These are phyloP conservation scores for Chlamydomonas sphaeroides DNA, from an alignment of 139 green algal genomes.

Conservation along the genomic window DNA sequence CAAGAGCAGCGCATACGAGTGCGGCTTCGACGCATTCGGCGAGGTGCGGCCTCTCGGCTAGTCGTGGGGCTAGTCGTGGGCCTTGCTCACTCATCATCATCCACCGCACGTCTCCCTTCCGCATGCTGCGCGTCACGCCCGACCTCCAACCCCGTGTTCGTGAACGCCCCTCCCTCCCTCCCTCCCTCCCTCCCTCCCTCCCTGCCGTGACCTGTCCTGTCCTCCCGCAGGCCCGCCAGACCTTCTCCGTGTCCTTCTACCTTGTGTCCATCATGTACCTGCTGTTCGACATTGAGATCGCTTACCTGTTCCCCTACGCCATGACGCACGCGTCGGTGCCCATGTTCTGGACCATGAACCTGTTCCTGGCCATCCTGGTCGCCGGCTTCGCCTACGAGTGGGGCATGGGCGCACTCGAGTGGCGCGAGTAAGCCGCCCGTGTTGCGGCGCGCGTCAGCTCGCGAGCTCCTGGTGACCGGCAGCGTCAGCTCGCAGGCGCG, in stretches of 20 bases:
- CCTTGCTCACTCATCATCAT: too few species aligned
- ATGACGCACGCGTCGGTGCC: slow-evolving; percentile 53
- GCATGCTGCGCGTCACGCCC: too few species aligned
- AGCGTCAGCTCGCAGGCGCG: too few species aligned
- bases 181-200: neutral
- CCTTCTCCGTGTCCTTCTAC: slow-evolving; percentile 63
- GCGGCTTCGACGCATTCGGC: slow-evolving; percentile 62
- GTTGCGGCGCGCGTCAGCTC: too few species aligned
- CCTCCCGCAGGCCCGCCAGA: slow-evolving; percentile 45
- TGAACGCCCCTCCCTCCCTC: neutral
- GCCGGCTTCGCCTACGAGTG: slow-evolving; percentile 63
- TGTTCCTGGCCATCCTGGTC: slow-evolving; percentile 60
- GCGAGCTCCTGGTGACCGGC: too few species aligned
- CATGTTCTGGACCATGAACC: slow-evolving; percentile 68
- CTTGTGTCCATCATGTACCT: slow-evolving; percentile 69
- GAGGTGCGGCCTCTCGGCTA: slow-evolving; percentile 43
- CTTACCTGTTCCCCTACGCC: slow-evolving; percentile 61
- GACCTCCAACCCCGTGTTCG: too few species aligned
- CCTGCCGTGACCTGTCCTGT: neutral
- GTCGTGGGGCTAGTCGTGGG: too few species aligned
- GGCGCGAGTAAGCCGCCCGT: slow-evolving; percentile 9
- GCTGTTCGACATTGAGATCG: slow-evolving; percentile 67
- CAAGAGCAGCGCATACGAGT: slow-evolving; percentile 60
- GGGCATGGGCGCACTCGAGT: slow-evolving; percentile 51
- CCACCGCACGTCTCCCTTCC: too few species aligned